Percentiles rank a stretch among this genome's conserved stretches.
These are phyloP conservation scores for Epichloe sp. DNA, from an alignment of 2,329 filamentous ascomycete genomes.

Conservation along the genomic window DNA sequence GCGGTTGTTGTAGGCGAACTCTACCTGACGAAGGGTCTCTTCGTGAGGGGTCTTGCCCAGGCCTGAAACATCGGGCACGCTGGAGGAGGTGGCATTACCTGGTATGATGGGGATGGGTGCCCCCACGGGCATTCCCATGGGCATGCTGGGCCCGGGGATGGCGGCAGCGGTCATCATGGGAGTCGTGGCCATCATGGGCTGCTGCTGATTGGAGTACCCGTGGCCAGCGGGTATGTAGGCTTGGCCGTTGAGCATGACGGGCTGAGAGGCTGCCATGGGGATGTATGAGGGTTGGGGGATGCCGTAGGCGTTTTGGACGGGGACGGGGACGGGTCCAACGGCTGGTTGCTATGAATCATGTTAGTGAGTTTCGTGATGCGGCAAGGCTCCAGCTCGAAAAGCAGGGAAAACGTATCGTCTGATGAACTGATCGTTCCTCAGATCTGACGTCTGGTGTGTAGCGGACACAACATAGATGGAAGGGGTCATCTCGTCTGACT, in stretches of 20 bases:
- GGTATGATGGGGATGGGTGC: slow-evolving; percentile 21
- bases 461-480: not conserved
- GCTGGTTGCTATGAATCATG: slow-evolving; percentile 17
- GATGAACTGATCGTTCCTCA: not conserved
- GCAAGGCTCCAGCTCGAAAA: too few species aligned
- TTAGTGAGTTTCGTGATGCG: slow-evolving; percentile 5
- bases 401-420: too few species aligned
- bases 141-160: slow-evolving; percentile 6
- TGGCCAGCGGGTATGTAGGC: slow-evolving; percentile 11
- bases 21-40: slow-evolving; percentile 31
- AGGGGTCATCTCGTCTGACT: not conserved
- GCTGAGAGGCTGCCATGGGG: slow-evolving; percentile 13
- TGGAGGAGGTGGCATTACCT: slow-evolving; percentile 21
- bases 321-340: slow-evolving; percentile 15
- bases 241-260: slow-evolving; percentile 21
- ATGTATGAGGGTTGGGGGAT: slow-evolving; percentile 16
- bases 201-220: slow-evolving; percentile 14
- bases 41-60: slow-evolving; percentile 38
- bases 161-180: slow-evolving; percentile 14
- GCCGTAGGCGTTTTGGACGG: slow-evolving; percentile 18
- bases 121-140: slow-evolving; percentile 7
- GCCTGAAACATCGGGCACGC: slow-evolving; percentile 35
- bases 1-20: slow-evolving; percentile 35
- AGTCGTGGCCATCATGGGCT: slow-evolving; percentile 15
- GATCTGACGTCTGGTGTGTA: not conserved